Conservation (phyloP, 2,329 filamentous ascomycete genomes). For the Leptographium procerum region DNA sequence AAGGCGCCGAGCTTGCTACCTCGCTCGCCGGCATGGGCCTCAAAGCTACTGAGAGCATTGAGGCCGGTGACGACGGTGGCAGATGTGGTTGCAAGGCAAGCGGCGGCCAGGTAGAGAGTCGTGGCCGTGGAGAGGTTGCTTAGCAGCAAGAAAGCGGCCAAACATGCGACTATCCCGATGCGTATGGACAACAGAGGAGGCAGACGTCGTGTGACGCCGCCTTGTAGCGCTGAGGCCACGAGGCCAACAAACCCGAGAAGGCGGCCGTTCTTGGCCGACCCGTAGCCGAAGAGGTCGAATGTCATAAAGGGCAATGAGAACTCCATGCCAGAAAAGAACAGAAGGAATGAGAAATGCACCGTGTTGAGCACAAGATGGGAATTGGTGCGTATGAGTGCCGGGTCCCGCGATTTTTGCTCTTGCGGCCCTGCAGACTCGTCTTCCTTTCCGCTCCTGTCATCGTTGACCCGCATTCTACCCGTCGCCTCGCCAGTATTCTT, state of each 20-base stretch:
- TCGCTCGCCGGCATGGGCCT: constrained; percentile 67
- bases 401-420: constrained; percentile 30
- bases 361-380: constrained; percentile 72
- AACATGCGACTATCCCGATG: constrained; percentile 65
- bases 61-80: constrained; percentile 91
- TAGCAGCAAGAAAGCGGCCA: constrained; percentile 70
- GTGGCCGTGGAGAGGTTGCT: constrained; percentile 54
- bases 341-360: constrained; percentile 79
- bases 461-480: constrained; percentile 8
- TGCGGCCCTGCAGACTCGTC: constrained; percentile 18
- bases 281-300: constrained; percentile 81
- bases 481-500: constrained; percentile 26
- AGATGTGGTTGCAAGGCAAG: constrained; percentile 76
- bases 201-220: constrained; percentile 76
- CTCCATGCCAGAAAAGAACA: constrained; percentile 97
- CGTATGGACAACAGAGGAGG: constrained; percentile 72
- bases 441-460: constrained; percentile 25
- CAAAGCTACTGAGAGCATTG: constrained; percentile 84
- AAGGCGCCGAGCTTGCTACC: constrained; percentile 80
- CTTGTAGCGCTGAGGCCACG: constrained; percentile 84
- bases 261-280: constrained; percentile 67
- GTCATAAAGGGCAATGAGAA: constrained; percentile 97
- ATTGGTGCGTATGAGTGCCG: constrained; percentile 61
- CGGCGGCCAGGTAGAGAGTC: constrained; percentile 70
- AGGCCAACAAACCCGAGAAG: constrained; percentile 87